Evolutionary conservation across 768 basidiomycete genomes (phyloP).

Genomic region (Suillus plorans): DNA sequence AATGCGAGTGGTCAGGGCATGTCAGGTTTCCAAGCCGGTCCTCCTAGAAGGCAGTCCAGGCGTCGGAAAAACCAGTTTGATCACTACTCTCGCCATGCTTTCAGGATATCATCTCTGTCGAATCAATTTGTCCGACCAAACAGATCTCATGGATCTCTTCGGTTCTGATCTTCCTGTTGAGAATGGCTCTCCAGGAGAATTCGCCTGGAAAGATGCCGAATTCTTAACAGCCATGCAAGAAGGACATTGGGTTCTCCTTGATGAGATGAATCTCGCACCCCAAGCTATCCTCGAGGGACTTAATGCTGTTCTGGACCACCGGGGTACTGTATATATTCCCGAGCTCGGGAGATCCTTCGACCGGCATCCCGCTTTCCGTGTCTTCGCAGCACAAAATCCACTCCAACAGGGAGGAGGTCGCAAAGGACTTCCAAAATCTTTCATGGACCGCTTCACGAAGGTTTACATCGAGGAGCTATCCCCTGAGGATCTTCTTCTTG

Average conservation of each 20-base stretch:
- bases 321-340: constrained; percentile 92
- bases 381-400: constrained; percentile 98
- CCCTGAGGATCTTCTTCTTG: constrained; percentile 69
- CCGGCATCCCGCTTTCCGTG: constrained; percentile 90
- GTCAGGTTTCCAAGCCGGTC: constrained; percentile 88
- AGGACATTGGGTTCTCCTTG: constrained; percentile 97
- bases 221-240: constrained; percentile 91
- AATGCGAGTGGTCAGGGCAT: constrained; percentile 84
- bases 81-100: constrained; percentile 81
- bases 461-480: constrained; percentile 90
- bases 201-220: constrained; percentile 96
- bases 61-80: constrained; percentile 94
- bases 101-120: constrained; percentile 80
- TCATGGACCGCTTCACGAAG: constrained; percentile 97
- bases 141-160: constrained; percentile 93
- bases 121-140: constrained; percentile 98
- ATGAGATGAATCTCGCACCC: constrained; percentile 99
- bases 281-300: constrained; percentile 96
- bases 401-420: constrained; percentile 94
- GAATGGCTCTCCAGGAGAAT: constrained; percentile 87
- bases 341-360: constrained; percentile 88
- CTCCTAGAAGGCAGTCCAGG: constrained; percentile 97
- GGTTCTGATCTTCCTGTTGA: constrained; percentile 96
- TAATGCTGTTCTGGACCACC: constrained; percentile 94
- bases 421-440: constrained; percentile 96